Evolutionary conservation across 805 yeast species (phyloP).

Genomic region (Metschnikowia vanudenii): DNA sequence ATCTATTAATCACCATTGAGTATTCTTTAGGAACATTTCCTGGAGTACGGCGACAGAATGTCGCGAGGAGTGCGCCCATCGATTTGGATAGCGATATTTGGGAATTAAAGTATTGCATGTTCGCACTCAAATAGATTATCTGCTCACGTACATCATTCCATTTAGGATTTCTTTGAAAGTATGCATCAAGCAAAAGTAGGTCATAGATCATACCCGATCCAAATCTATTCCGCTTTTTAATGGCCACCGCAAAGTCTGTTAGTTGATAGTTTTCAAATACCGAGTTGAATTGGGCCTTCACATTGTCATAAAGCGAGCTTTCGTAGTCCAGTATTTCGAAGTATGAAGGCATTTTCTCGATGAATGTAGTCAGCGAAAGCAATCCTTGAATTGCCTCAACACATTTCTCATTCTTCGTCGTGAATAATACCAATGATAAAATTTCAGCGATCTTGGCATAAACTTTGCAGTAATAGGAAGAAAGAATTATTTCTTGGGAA

Average conservation of each 20-base stretch:
- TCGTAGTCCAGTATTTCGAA: conserved; percentile 49
- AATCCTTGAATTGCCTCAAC: conserved; percentile 42
- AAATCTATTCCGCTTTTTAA: conserved; percentile 45
- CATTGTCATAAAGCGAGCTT: conserved; percentile 43
- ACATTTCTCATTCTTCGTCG: conserved; percentile 45
- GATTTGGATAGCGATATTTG: conserved; percentile 71
- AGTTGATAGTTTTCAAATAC: conserved; percentile 50
- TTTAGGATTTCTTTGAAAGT: conserved; percentile 41
- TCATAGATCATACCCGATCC: conserved; percentile 59
- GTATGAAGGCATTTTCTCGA: conserved; percentile 25
- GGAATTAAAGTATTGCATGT: conserved; percentile 60
- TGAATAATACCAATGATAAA: conserved; percentile 67
- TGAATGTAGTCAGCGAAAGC: conserved; percentile 39
- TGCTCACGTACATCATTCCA: conserved; percentile 41
- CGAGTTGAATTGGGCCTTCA: conserved; percentile 45
- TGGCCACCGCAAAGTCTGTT: conserved; percentile 49
- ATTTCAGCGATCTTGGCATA: conserved; percentile 72
- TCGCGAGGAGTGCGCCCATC: conserved; percentile 73
- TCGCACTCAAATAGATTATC: conserved; percentile 57
- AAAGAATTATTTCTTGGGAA: conserved; percentile 3
- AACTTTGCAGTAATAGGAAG: conserved; percentile 55
- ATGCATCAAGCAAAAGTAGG: conserved; percentile 58
- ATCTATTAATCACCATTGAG: conserved; percentile 38
- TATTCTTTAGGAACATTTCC: conserved; percentile 17
- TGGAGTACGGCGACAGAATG: conserved; percentile 47